These are phyloP conservation scores for Stachybotrys echinatus DNA, from an alignment of 2,329 filamentous ascomycete genomes.

Conservation along the genomic window DNA sequence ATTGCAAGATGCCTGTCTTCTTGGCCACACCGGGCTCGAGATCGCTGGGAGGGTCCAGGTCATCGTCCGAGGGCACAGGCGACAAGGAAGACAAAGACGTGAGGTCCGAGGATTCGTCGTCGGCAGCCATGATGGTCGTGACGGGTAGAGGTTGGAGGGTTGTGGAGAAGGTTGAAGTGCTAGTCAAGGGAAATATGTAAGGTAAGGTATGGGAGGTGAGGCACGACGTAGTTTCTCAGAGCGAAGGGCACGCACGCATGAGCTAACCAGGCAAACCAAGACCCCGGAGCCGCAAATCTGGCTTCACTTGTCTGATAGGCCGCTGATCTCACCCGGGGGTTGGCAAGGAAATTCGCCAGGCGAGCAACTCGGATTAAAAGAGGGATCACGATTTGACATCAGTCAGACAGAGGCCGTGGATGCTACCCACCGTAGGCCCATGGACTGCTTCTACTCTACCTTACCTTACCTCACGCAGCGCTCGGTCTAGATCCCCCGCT, in stretches of 20 bases:
- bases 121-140: conserved; percentile 45
- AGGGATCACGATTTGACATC: neutral
- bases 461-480: neutral
- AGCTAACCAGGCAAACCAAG: conserved; percentile 12
- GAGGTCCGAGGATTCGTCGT: conserved; percentile 59
- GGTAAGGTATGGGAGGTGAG: conserved; percentile 18
- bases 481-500: too few relatives aligned
- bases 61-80: conserved; percentile 37
- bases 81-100: conserved; percentile 50
- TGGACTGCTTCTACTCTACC: neutral
- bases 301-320: conserved; percentile 23
- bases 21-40: conserved; percentile 31
- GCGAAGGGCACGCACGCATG: conserved; percentile 26
- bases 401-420: neutral
- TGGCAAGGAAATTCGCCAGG: neutral
- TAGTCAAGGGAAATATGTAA: conserved; percentile 17
- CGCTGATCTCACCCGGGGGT: neutral
- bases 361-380: neutral
- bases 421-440: neutral
- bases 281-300: conserved; percentile 23
- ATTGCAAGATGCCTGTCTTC: conserved; percentile 60
- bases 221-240: conserved; percentile 20
- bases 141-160: conserved; percentile 15
- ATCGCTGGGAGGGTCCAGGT: conserved; percentile 42
- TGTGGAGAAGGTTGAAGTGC: conserved; percentile 19